Conservation (phyloP, 805 yeast species). For the Yamadazyma ubonensis region DNA sequence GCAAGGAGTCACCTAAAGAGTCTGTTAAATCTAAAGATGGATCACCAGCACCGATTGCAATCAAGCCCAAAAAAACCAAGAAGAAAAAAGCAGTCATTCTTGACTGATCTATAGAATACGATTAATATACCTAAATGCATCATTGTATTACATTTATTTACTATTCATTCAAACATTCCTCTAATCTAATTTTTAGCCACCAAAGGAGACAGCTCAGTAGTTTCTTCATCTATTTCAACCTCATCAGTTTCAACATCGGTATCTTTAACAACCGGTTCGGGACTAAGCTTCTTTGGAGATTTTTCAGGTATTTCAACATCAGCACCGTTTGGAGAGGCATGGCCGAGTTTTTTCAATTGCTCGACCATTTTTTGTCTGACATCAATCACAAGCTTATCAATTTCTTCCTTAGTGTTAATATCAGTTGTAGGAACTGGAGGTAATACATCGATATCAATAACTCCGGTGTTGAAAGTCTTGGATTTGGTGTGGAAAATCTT, state of each 20-base stretch:
- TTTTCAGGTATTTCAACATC: background rate
- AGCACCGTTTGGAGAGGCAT: slow-evolving; percentile 11
- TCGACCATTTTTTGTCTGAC: slow-evolving; percentile 58
- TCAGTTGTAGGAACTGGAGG: slow-evolving; percentile 76
- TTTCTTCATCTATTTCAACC: slow-evolving; percentile 12
- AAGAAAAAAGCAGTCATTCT: slow-evolving; percentile 40
- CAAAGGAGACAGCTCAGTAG: slow-evolving; percentile 14
- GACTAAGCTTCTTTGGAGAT: background rate
- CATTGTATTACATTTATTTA: slow-evolving; percentile 1
- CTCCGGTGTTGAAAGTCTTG: slow-evolving; percentile 72
- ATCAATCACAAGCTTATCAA: slow-evolving; percentile 55
- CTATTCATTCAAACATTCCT: background rate
- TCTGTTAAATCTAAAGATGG: slow-evolving; percentile 1
- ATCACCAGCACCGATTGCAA: slow-evolving; percentile 10
- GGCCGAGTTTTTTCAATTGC: slow-evolving; percentile 43
- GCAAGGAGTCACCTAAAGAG: no score
- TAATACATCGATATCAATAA: slow-evolving; percentile 72
- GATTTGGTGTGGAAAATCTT: slow-evolving; percentile 60
- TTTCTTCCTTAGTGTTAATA: slow-evolving; percentile 63
- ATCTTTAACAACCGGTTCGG: slow-evolving; percentile 8
- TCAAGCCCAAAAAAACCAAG: slow-evolving; percentile 38
- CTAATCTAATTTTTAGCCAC: slow-evolving; percentile 5
- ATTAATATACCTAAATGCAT: no score
- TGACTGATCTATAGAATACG: slow-evolving; percentile 22
- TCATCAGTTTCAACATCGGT: slow-evolving; percentile 13